These are phyloP conservation scores for Crepidotus variabilis DNA, from an alignment of 768 basidiomycete species.

Conservation along the genomic window DNA sequence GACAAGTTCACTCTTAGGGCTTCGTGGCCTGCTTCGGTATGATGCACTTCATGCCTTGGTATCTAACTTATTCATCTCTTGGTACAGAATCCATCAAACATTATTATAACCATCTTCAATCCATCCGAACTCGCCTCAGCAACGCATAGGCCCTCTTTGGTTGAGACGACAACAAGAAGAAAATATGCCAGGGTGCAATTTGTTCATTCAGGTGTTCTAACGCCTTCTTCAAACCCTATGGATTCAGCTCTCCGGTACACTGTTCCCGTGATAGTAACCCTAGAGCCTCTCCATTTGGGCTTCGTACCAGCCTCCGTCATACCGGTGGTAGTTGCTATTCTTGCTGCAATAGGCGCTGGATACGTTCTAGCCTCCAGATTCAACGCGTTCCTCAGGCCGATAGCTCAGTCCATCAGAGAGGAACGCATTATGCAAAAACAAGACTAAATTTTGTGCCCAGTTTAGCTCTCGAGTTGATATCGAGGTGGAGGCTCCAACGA, in stretches of 20 bases:
- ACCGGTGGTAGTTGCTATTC: constrained; percentile 28
- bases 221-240: constrained; percentile 26
- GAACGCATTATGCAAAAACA: too few species aligned
- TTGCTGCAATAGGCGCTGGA: constrained; percentile 21
- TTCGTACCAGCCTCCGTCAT: constrained; percentile 54
- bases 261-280: constrained; percentile 47
- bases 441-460: too few species aligned
- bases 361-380: constrained; percentile 20
- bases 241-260: constrained; percentile 18
- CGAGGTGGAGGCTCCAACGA: too few species aligned
- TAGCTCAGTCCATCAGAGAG: constrained; percentile 21
- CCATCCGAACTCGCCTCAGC: constrained; percentile 23
- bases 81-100: constrained; percentile 24
- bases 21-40: constrained; percentile 55
- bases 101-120: constrained; percentile 24
- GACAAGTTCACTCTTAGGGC: constrained; percentile 46
- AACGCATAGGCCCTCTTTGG: constrained; percentile 7
- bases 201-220: constrained; percentile 48
- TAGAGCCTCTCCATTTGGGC: constrained; percentile 62
- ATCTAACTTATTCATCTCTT: not conserved
- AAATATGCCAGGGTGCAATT: constrained; percentile 58
- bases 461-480: too few species aligned
- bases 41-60: not conserved
- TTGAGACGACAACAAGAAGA: constrained; percentile 26
- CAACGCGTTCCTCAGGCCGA: constrained; percentile 19